phyloP scores from a whole-genome alignment of 2,329 filamentous ascomycete genomes.

The Coleophoma crateriformis region DNA sequence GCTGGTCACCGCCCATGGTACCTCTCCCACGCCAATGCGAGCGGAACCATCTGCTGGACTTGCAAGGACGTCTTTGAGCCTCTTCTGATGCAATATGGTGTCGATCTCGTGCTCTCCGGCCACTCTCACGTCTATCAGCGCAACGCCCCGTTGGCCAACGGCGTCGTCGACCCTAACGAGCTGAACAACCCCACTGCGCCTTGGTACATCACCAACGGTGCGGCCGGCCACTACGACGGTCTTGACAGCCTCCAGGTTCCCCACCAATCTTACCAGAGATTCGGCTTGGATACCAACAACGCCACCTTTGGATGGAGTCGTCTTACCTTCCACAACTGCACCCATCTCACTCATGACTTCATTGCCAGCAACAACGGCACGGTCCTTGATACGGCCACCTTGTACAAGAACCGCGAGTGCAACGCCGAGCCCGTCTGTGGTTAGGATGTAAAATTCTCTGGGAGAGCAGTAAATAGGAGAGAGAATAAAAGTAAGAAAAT shows the following conservation, averaged over 20 bases:
- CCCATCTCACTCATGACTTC: conserved; percentile 32
- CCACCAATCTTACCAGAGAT: too few relatives aligned
- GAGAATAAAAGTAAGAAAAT: too few relatives aligned
- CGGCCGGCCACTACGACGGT: conserved; percentile 25
- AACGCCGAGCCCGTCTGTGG: too few relatives aligned
- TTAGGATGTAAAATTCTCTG: too few relatives aligned
- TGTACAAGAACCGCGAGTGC: too few relatives aligned
- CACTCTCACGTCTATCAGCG: conserved; percentile 41
- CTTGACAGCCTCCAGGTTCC: conserved; percentile 14
- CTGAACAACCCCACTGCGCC: conserved; percentile 20
- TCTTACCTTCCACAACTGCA: conserved; percentile 34
- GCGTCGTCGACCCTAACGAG: neutral
- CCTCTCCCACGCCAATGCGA: neutral
- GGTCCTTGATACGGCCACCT: too few relatives aligned
- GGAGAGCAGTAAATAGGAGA: too few relatives aligned
- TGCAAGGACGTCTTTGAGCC: conserved; percentile 41
- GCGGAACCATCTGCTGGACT: conserved; percentile 15
- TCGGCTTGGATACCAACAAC: conserved; percentile 20
- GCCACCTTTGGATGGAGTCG: conserved; percentile 31
- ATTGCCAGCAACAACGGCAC: conserved; percentile 8
- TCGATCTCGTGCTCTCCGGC: conserved; percentile 38
- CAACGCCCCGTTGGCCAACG: too few relatives aligned
- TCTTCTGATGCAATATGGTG: conserved; percentile 35
- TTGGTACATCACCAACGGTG: conserved; percentile 24
- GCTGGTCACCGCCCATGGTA: conserved; percentile 13